Base-by-base conservation (phyloP, 176 grass and related monocot species). In the Eremochloa ophiuroides region DNA sequence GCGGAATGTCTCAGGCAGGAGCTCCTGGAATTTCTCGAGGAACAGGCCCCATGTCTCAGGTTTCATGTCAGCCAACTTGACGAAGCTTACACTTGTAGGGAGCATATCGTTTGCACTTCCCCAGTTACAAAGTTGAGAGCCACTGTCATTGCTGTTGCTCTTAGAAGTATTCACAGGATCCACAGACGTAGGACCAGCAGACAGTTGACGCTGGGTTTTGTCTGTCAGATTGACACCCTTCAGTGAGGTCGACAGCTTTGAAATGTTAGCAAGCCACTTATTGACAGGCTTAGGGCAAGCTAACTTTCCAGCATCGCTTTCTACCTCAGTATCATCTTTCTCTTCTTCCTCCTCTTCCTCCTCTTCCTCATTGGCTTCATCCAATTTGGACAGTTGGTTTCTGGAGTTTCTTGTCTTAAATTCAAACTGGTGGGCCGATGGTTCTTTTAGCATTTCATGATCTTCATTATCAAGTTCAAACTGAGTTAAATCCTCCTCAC, bases 21-120 rank as follows among this genome's bases (percentile, higher is more conserved):
- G 74, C 47, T 97, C 89, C 77, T 86, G 91, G 79, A 94, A 97
- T 80, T 97, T 97, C 75, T 97, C 94, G 25, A 97, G 89, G 85
- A 97, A 97, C 6, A 85, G 33, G 11, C 12, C 48, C 94, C 94
- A 97, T 17, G 79, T 82, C 71, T 91, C 82, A 10, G 77, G 5
- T 42, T 82, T 76, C 91, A 97, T 94, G 83, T 97, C 89, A 6
- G 84, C 79, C 25, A 94, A 83, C 73, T 85, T 89, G 75, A 97
- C 89, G 41, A 97, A 97, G 71, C 71, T 88, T 20, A 77, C 75
- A 56, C 94, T 92, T 10, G 82, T 37, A 6, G 87, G 94, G 25
- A 94, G 77, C 82, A 77, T 85, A 31, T 90, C 87, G 9, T 94
- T 91, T 10, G 94, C 94, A 46, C 87, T 97, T 71, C 87, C 83